A percentile compares a stretch with the other conserved stretches of the same genome.
These are phyloP conservation scores for Dichomitus squalens DNA, from an alignment of 1,284 basidiomycete species.

Conservation along the genomic window DNA sequence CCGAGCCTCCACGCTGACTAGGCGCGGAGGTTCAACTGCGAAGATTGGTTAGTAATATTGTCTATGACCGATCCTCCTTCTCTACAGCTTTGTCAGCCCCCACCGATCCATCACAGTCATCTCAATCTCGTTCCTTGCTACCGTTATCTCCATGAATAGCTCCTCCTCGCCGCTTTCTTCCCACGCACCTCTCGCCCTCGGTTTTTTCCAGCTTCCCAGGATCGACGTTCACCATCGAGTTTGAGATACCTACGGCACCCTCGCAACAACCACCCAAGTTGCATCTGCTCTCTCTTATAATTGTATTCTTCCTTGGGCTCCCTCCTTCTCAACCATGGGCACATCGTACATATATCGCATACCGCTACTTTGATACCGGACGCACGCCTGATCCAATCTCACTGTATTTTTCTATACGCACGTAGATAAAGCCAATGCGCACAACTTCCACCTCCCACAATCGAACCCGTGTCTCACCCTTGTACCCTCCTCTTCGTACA, in stretches of 20 bases:
- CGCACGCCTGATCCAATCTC: no score
- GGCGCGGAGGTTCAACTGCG: neutral
- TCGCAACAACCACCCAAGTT: no score
- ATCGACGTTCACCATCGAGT: neutral
- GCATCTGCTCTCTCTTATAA: no score
- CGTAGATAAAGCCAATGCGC: no score
- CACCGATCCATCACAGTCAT: neutral
- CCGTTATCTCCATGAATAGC: conserved; percentile 1
- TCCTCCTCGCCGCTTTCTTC: neutral
- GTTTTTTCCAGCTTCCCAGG: neutral
- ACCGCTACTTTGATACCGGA: no score
- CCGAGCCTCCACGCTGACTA: neutral
- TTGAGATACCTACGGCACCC: no score
- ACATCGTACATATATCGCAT: no score
- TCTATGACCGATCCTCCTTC: neutral
- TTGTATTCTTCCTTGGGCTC: no score
- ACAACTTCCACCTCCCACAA: neutral
- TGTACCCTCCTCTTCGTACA: no score
- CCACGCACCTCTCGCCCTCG: neutral
- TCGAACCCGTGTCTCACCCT: neutral
- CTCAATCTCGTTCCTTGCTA: neutral
- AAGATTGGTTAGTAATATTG: neutral
- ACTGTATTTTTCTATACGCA: no score
- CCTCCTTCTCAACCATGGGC: no score
- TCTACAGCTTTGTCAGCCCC: neutral